Percentiles rank a stretch among this genome's conserved stretches.
Evolutionary conservation across 2,329 filamentous ascomycete genomes (phyloP).

Genomic region (Hawksworthiomyces lignivorus): DNA sequence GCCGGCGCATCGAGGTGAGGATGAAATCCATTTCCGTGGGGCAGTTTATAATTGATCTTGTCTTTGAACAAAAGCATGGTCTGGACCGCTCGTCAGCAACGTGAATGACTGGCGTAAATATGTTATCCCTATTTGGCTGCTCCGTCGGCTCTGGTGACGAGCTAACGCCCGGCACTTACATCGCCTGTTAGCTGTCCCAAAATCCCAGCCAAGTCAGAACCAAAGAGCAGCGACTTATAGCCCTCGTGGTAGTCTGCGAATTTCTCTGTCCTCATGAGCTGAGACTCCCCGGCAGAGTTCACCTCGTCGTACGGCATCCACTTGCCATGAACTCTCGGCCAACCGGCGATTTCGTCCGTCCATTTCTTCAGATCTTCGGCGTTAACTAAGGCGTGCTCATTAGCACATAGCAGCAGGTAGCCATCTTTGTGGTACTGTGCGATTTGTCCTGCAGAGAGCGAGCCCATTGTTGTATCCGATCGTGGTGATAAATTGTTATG

Average conservation of each 20-base stretch:
- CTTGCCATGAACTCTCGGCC: slow-evolving; percentile 1
- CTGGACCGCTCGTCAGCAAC: neutral
- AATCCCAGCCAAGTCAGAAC: neutral
- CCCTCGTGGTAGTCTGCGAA: slow-evolving; percentile 6
- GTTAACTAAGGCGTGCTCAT: neutral
- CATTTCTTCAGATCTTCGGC: neutral
- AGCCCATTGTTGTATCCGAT: neutral
- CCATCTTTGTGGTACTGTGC: neutral
- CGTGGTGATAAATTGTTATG: too few species aligned
- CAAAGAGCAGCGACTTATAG: neutral
- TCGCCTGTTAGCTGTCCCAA: neutral
- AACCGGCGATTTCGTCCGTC: neutral
- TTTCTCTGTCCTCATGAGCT: slow-evolving; percentile 5
- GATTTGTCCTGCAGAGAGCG: neutral
- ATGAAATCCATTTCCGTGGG: neutral
- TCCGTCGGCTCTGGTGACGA: too few species aligned
- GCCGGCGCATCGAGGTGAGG: slow-evolving; percentile 1
- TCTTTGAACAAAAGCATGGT: slow-evolving; percentile 2
- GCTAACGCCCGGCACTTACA: too few species aligned
- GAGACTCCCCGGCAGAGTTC: slow-evolving; percentile 3
- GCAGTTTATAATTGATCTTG: slow-evolving; percentile 4
- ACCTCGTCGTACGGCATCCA: slow-evolving; percentile 8
- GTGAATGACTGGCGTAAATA: too few species aligned
- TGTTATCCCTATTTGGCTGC: too few species aligned
- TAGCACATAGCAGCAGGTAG: neutral